Conservation (phyloP, 306 rosid genomes). For the Quercus cerris region DNA sequence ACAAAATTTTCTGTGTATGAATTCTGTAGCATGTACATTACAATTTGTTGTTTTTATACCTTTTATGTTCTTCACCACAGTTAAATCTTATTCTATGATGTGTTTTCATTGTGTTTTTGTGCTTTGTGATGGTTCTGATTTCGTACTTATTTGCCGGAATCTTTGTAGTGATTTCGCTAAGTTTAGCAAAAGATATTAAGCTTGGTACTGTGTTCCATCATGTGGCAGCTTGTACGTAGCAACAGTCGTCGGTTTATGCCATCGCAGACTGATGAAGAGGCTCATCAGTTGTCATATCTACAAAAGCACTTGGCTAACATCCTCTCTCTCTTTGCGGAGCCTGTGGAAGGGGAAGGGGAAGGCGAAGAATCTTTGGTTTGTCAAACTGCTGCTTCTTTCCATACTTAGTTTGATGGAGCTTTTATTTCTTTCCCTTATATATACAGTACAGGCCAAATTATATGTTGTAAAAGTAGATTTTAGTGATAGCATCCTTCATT, state of each 20-base stretch:
- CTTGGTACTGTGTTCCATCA: slow-evolving; percentile 8
- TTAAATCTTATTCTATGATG: too few species aligned
- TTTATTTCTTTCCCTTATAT: slow-evolving; percentile 7
- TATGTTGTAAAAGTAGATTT: neutral
- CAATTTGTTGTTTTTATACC: too few species aligned
- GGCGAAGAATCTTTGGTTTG: slow-evolving; percentile 82
- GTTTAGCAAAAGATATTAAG: slow-evolving; percentile 14
- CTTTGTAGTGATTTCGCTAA: slow-evolving; percentile 1
- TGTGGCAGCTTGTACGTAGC: slow-evolving; percentile 93
- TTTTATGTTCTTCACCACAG: too few species aligned
- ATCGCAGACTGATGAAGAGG: slow-evolving; percentile 90
- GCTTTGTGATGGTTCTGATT: neutral
- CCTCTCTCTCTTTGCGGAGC: slow-evolving; percentile 77
- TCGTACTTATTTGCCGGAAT: neutral
- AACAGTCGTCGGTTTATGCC: slow-evolving; percentile 81
- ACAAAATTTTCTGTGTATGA: too few species aligned
- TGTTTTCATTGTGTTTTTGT: neutral
- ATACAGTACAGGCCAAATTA: neutral
- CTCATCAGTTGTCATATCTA: slow-evolving; percentile 83
- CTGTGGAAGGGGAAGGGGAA: slow-evolving; percentile 73
- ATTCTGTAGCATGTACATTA: too few species aligned
- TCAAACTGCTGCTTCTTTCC: slow-evolving; percentile 25
- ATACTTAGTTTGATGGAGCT: neutral
- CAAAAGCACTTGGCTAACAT: slow-evolving; percentile 82
- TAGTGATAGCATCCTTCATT: neutral